Conservation (phyloP, 768 basidiomycete genomes). For the Tricholoma sp. region DNA sequence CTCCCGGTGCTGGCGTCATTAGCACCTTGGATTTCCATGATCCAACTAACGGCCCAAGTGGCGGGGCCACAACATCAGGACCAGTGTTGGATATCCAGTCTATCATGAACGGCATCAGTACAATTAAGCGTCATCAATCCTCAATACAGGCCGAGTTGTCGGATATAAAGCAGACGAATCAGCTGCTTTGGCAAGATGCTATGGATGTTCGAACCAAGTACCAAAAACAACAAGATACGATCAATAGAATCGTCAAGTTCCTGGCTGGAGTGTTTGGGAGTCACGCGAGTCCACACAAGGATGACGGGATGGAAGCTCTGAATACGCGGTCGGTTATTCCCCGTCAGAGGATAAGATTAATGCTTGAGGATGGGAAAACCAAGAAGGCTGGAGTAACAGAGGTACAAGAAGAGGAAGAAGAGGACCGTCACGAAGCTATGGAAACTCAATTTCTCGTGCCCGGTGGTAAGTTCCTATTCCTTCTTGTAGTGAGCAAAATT, state of each 20-base stretch:
- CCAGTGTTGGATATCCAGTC: constrained; percentile 73
- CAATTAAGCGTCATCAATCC: constrained; percentile 89
- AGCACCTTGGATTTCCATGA: constrained; percentile 24
- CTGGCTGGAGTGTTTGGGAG: constrained; percentile 85
- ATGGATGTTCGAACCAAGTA: constrained; percentile 71
- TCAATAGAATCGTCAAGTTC: constrained; percentile 93
- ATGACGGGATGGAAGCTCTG: constrained; percentile 23
- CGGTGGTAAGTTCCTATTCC: constrained; percentile 12
- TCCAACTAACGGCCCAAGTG: constrained; percentile 9
- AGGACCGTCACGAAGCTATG: constrained; percentile 22
- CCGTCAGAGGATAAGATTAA: constrained; percentile 47
- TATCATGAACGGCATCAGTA: constrained; percentile 75
- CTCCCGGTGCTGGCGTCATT: not conserved
- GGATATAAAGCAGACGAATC: constrained; percentile 82
- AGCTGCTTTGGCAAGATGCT: constrained; percentile 91
- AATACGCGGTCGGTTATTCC: constrained; percentile 41
- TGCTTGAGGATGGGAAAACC: constrained; percentile 58
- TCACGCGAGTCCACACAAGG: constrained; percentile 35
- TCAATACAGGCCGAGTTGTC: constrained; percentile 87
- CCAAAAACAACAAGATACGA: constrained; percentile 93
- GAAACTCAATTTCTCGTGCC: constrained; percentile 5
- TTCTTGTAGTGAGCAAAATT: constrained; percentile 1
- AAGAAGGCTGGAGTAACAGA: constrained; percentile 26
- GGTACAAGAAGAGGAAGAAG: constrained; percentile 33
- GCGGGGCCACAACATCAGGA: constrained; percentile 21